phyloP scores from a whole-genome alignment of 371 early-diverging fungal genomes.

The Mucor circinelloides region DNA sequence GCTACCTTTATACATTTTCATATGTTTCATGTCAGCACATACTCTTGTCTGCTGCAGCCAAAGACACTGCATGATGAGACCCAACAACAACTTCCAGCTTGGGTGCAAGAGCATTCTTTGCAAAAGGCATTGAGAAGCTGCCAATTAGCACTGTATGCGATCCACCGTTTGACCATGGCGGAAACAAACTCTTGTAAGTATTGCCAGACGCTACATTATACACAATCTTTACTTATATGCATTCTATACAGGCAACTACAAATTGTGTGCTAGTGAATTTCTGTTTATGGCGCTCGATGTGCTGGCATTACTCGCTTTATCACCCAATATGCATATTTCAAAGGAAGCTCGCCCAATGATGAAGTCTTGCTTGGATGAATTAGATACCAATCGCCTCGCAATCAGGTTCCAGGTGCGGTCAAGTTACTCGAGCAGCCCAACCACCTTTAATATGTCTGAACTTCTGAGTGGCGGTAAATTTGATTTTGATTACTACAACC shows the following conservation, averaged over 20 bases:
- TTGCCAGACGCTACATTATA: neutral
- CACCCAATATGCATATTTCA: neutral
- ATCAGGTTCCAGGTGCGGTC: neutral
- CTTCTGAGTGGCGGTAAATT: neutral
- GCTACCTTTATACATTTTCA: constrained; percentile 12
- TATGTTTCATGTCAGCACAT: neutral
- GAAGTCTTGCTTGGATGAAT: neutral
- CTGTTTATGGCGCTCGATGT: constrained; percentile 10
- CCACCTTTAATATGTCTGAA: neutral
- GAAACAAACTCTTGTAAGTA: constrained; percentile 8
- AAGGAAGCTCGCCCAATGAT: constrained; percentile 8
- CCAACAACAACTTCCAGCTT: constrained; percentile 1
- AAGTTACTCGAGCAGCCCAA: neutral
- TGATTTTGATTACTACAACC: constrained; percentile 6
- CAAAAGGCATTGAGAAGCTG: neutral
- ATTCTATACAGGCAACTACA: constrained; percentile 6
- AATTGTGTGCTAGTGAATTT: neutral
- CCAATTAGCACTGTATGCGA: constrained; percentile 4
- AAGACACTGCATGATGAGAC: neutral
- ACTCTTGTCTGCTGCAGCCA: constrained; percentile 17
- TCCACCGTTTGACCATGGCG: neutral
- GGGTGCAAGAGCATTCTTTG: constrained; percentile 11
- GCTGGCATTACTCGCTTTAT: neutral
- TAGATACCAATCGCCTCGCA: neutral
- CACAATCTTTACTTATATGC: neutral